phyloP scores from a whole-genome alignment of 1,284 basidiomycete species.

The Meripilus lineatus region DNA sequence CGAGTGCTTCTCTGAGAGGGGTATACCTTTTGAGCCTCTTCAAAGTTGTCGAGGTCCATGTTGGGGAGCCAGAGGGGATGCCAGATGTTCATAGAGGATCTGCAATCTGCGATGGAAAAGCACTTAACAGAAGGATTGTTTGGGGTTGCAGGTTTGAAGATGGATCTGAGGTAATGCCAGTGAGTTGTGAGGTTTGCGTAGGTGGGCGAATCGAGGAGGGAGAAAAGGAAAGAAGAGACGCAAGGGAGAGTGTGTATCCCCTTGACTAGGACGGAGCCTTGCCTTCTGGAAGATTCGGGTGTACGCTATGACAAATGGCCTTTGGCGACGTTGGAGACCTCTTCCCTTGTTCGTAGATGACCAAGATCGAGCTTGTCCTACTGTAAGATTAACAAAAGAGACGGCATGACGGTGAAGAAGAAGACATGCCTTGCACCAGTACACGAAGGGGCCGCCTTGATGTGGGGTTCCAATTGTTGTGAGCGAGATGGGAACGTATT shows the following conservation, averaged over 20 bases:
- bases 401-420: neutral
- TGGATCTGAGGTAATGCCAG: slow-evolving; percentile 75
- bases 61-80: slow-evolving; percentile 98
- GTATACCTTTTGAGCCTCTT: slow-evolving; percentile 52
- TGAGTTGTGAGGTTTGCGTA: slow-evolving; percentile 97
- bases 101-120: slow-evolving; percentile 84
- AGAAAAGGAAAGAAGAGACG: slow-evolving; percentile 79
- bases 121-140: slow-evolving; percentile 85
- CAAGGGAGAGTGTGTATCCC: slow-evolving; percentile 40
- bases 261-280: too few species aligned
- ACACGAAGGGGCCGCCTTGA: slow-evolving; percentile 97
- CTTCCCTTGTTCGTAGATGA: slow-evolving; percentile 35
- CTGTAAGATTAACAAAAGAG: too few species aligned
- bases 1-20: slow-evolving; percentile 26
- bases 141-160: slow-evolving; percentile 92
- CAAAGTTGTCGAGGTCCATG: slow-evolving; percentile 82
- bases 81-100: slow-evolving; percentile 71
- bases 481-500: slow-evolving; percentile 84
- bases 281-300: neutral
- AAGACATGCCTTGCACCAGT: slow-evolving; percentile 84
- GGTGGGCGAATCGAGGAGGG: slow-evolving; percentile 92
- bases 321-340: slow-evolving; percentile 19
- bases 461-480: slow-evolving; percentile 96
- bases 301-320: neutral
- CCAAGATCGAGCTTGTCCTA: slow-evolving; percentile 87